These are phyloP conservation scores for Vitis hybrid DNA, from an alignment of 177 flowering plant species.

Conservation along the genomic window DNA sequence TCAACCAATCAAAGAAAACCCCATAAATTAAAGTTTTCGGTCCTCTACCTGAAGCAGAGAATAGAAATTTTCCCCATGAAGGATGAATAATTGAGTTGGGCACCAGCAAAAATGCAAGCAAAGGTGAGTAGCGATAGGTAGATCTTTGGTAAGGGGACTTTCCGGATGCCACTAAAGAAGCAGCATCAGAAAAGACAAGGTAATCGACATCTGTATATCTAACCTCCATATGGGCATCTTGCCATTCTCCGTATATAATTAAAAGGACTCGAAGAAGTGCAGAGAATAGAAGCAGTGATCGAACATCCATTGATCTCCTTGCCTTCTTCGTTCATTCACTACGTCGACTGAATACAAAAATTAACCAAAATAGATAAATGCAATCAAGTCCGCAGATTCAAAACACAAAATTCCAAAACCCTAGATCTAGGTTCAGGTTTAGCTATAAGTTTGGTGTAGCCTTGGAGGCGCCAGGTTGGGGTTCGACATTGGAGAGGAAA, in stretches of 20 bases:
- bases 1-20: not conserved
- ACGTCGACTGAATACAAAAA: too few relatives aligned
- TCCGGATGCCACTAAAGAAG: conserved; percentile 64
- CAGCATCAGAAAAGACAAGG: conserved; percentile 86
- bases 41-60: conserved; percentile 76
- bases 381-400: too few relatives aligned
- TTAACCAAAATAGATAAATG: too few relatives aligned
- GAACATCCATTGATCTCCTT: conserved; percentile 32
- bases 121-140: conserved; percentile 86
- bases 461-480: too few relatives aligned
- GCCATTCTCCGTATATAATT: conserved; percentile 90
- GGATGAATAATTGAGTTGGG: conserved; percentile 76
- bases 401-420: too few relatives aligned
- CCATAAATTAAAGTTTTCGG: not conserved
- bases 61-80: conserved; percentile 83
- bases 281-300: conserved; percentile 50
- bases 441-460: too few relatives aligned
- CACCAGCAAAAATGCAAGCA: conserved; percentile 72
- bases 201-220: conserved; percentile 88
- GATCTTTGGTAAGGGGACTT: conserved; percentile 73
- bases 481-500: too few relatives aligned
- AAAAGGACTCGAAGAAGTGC: conserved; percentile 57
- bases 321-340: not conserved
- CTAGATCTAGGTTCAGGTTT: too few relatives aligned
- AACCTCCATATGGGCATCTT: conserved; percentile 87